Conservation (phyloP, 2,329 filamentous ascomycete genomes). For the Cercospora beticola region DNA sequence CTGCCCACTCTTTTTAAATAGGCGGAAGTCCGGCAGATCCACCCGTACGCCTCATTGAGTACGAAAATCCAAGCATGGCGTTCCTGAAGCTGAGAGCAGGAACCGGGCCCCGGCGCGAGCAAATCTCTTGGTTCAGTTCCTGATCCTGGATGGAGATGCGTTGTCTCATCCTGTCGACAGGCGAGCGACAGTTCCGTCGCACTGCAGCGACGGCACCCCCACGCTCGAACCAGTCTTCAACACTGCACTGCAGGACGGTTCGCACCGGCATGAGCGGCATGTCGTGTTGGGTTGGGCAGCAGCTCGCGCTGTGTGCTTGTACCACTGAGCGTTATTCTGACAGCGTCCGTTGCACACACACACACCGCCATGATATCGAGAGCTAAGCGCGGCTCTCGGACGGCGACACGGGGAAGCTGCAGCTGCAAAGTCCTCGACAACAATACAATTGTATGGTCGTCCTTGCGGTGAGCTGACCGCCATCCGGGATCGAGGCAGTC, state of each 20-base stretch:
- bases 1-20: constrained; percentile 2
- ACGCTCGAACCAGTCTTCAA: constrained; percentile 1
- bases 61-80: constrained; percentile 10
- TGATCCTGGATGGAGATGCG: constrained; percentile 9
- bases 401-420: constrained; percentile 21
- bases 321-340: constrained; percentile 26
- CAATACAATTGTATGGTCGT: constrained; percentile 18
- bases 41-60: constrained; percentile 2
- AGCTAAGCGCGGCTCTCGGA: constrained; percentile 7
- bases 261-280: constrained; percentile 11
- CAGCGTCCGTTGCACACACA: constrained; percentile 26
- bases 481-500: constrained; percentile 8
- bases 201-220: constrained; percentile 17
- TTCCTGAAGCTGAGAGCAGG: background rate
- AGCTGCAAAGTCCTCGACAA: constrained; percentile 18
- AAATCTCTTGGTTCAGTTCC: constrained; percentile 12
- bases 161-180: constrained; percentile 25
- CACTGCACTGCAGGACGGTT: constrained; percentile 6
- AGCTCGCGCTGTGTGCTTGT: constrained; percentile 26
- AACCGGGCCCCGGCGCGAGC: background rate
- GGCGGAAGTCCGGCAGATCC: constrained; percentile 10
- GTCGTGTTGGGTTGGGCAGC: constrained; percentile 25
- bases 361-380: constrained; percentile 20
- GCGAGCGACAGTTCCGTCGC: constrained; percentile 30
- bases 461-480: constrained; percentile 30